phyloP scores from a whole-genome alignment of 768 basidiomycete genomes.

The Cystobasidium onofrii region DNA sequence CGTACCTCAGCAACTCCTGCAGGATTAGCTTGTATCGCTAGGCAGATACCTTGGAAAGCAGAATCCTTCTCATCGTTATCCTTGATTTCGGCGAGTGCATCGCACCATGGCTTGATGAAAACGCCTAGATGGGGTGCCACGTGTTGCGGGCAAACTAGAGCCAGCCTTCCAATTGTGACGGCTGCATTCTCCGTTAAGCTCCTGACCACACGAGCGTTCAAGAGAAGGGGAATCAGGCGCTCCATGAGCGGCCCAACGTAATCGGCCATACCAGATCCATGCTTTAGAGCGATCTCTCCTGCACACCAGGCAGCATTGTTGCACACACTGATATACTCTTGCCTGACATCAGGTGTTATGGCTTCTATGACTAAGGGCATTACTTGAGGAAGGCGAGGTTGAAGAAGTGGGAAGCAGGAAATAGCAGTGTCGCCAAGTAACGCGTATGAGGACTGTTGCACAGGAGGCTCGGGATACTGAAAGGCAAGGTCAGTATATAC shows the following conservation, averaged over 20 bases:
- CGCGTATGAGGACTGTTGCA: conserved; percentile 95
- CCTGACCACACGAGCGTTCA: conserved; percentile 85
- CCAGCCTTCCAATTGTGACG: conserved; percentile 92
- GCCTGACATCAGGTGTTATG: conserved; percentile 83
- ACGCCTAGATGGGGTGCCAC: conserved; percentile 82
- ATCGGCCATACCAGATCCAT: conserved; percentile 79
- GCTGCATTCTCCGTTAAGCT: conserved; percentile 96
- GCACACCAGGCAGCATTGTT: conserved; percentile 99
- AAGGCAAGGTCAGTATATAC: not conserved
- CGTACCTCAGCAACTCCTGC: conserved; percentile 82
- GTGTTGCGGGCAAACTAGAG: conserved; percentile 76
- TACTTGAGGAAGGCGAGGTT: conserved; percentile 75
- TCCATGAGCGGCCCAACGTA: conserved; percentile 82
- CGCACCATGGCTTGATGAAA: conserved; percentile 82
- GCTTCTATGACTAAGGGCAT: conserved; percentile 83
- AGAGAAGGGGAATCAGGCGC: conserved; percentile 80
- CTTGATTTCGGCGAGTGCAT: conserved; percentile 82
- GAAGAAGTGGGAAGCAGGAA: conserved; percentile 78
- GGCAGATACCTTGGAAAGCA: conserved; percentile 94
- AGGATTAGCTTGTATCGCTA: conserved; percentile 88
- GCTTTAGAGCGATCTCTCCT: conserved; percentile 88
- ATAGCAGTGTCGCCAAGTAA: conserved; percentile 96
- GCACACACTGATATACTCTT: conserved; percentile 90
- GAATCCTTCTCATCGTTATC: conserved; percentile 99
- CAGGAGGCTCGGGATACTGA: conserved; percentile 82